Percentiles rank a stretch among this genome's conserved stretches.
Conservation (phyloP, 306 rosid genomes). For the Prunus mongolica region DNA sequence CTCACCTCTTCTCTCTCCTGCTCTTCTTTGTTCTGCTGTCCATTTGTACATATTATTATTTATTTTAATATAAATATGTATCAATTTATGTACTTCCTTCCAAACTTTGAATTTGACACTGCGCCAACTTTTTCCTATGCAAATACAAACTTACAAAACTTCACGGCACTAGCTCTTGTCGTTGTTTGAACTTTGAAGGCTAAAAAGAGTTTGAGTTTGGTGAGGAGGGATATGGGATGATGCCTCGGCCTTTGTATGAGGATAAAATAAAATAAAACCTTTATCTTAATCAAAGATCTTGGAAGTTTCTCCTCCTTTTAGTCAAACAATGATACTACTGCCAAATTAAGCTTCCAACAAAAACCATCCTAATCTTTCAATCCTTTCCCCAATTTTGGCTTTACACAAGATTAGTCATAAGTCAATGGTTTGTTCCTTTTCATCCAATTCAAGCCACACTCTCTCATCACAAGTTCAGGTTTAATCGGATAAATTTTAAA, state of each 20-base stretch:
- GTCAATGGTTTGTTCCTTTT: too few species aligned
- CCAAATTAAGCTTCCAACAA: slow-evolving; percentile 1
- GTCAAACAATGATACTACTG: neutral
- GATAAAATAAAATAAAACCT: neutral
- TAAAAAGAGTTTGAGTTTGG: neutral
- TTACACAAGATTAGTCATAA: neutral
- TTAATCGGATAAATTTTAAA: too few species aligned
- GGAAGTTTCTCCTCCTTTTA: neutral
- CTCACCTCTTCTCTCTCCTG: neutral
- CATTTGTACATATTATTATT: neutral
- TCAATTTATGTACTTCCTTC: neutral
- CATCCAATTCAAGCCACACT: neutral
- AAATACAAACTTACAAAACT: neutral
- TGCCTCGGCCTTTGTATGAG: neutral
- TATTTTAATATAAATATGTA: too few species aligned
- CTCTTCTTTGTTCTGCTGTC: neutral
- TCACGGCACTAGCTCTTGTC: neutral
- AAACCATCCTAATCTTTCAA: neutral
- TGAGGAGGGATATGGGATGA: neutral
- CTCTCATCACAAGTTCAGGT: too few species aligned
- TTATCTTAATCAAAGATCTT: neutral
- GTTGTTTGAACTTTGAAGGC: neutral
- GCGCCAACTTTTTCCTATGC: neutral
- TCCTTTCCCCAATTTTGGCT: neutral
- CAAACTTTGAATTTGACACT: neutral